These are phyloP conservation scores for Sarocladium kiliense DNA, from an alignment of 2,329 filamentous ascomycete genomes.

Conservation along the genomic window DNA sequence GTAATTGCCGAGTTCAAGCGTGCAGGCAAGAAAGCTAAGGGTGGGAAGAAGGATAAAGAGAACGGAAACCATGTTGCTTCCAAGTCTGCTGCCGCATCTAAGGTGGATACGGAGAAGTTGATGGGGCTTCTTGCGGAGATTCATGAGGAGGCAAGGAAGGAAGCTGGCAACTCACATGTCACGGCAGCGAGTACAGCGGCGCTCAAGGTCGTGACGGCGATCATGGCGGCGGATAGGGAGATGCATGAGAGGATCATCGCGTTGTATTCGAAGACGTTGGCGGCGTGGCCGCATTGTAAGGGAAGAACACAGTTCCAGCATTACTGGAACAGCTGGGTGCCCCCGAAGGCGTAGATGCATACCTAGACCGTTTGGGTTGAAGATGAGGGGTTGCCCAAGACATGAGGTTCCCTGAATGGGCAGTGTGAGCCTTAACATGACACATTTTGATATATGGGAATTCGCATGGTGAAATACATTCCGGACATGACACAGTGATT, in stretches of 20 bases:
- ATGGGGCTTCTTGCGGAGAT: conserved; percentile 59
- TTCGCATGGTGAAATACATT: no score
- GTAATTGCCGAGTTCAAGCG: conserved; percentile 70
- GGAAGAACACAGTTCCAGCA: conserved; percentile 47
- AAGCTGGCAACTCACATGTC: conserved; percentile 60
- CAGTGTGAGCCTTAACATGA: no score
- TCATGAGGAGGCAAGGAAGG: conserved; percentile 61
- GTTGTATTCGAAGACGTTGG: conserved; percentile 60
- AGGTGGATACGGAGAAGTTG: conserved; percentile 39
- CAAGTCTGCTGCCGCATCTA: conserved; percentile 31
- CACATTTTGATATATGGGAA: no score
- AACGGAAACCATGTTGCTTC: conserved; percentile 36
- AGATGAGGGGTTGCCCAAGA: no score
- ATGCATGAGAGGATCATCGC: conserved; percentile 51
- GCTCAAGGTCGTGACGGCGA: conserved; percentile 58
- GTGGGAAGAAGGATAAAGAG: conserved; percentile 51
- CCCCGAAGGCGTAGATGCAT: neutral
- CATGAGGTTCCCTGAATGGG: no score
- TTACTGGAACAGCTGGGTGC: conserved; percentile 67
- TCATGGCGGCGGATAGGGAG: conserved; percentile 50
- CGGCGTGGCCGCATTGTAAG: conserved; percentile 34
- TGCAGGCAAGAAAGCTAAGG: conserved; percentile 58
- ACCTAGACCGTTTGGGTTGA: neutral
- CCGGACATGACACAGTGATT: conserved; percentile 18
- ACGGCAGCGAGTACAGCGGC: conserved; percentile 70